phyloP scores from a whole-genome alignment of 108 stramenopile genomes.

The Parmales sp. region DNA sequence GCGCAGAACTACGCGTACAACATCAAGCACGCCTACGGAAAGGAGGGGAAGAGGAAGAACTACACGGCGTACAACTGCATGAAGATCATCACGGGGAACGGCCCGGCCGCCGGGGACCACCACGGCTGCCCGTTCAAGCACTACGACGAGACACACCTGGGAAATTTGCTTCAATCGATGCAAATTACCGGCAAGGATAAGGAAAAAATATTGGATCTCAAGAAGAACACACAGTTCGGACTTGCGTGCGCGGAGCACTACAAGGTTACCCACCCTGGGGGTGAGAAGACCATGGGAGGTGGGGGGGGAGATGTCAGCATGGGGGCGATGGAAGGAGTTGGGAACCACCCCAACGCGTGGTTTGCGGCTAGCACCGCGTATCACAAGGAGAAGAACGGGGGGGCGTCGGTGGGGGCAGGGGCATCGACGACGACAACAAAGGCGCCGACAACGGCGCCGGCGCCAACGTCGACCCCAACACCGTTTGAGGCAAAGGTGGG shows the following conservation, averaged over 20 bases:
- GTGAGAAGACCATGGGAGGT: slow-evolving; percentile 26
- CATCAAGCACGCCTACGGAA: slow-evolving; percentile 93
- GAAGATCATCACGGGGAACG: slow-evolving; percentile 80
- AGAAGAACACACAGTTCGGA: slow-evolving; percentile 68
- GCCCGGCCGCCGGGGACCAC: slow-evolving; percentile 66
- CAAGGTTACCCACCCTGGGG: slow-evolving; percentile 73
- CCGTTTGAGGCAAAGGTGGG: too few species aligned
- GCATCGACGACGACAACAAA: too few species aligned
- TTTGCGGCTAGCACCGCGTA: slow-evolving; percentile 68
- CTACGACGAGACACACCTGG: slow-evolving; percentile 63
- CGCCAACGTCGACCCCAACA: too few species aligned
- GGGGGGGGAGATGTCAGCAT: background rate
- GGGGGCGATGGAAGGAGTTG: slow-evolving; percentile 61
- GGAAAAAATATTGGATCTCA: slow-evolving; percentile 60
- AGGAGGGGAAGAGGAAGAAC: slow-evolving; percentile 87
- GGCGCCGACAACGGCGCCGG: too few species aligned
- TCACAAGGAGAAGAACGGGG: slow-evolving; percentile 32
- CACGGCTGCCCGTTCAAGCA: slow-evolving; percentile 97
- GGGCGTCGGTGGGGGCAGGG: too few species aligned
- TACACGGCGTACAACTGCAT: slow-evolving; percentile 84
- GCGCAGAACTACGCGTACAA: slow-evolving; percentile 86
- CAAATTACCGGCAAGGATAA: slow-evolving; percentile 49
- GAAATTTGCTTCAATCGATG: slow-evolving; percentile 36
- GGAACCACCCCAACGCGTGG: slow-evolving; percentile 96
- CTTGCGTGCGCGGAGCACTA: slow-evolving; percentile 91